phyloP scores from a whole-genome alignment of 208 protist genomes.

The Leishmania braziliensis region DNA sequence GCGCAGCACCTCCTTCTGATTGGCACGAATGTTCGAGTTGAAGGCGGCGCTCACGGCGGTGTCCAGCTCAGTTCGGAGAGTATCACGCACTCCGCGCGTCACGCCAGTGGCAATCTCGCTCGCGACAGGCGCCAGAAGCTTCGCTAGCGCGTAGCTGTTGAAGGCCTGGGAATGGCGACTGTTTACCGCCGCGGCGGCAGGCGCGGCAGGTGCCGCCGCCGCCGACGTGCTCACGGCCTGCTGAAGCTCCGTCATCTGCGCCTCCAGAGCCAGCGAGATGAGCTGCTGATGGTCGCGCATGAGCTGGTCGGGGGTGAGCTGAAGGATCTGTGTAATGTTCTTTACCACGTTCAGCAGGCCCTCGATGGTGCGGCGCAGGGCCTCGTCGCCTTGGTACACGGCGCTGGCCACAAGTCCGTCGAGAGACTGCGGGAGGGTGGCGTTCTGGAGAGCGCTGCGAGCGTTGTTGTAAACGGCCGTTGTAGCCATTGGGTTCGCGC shows the following conservation, averaged over 20 bases:
- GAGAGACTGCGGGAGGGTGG: conserved; percentile 61
- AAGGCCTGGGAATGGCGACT: conserved; percentile 43
- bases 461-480: conserved; percentile 30
- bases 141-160: conserved; percentile 66
- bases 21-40: conserved; percentile 41
- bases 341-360: conserved; percentile 59
- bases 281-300: conserved; percentile 79
- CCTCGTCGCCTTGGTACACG: conserved; percentile 65
- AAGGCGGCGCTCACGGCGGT: conserved; percentile 62
- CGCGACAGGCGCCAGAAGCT: conserved; percentile 57
- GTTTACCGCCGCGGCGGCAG: conserved; percentile 6
- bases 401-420: conserved; percentile 76
- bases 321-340: conserved; percentile 76
- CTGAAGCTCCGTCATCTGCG: conserved; percentile 92
- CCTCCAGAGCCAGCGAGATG: conserved; percentile 79
- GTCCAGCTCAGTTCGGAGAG: conserved; percentile 68
- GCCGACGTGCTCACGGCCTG: conserved; percentile 1
- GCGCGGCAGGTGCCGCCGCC: neutral
- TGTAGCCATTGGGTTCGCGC: conserved; percentile 22
- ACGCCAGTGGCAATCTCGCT: conserved; percentile 70
- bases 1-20: conserved; percentile 63
- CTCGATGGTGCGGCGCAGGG: conserved; percentile 54
- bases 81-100: conserved; percentile 62
- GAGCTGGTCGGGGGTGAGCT: conserved; percentile 72
- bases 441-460: conserved; percentile 66